Evolutionary conservation across 2,329 filamentous ascomycete species (phyloP).

Genomic region (Fusarium torulosum): DNA sequence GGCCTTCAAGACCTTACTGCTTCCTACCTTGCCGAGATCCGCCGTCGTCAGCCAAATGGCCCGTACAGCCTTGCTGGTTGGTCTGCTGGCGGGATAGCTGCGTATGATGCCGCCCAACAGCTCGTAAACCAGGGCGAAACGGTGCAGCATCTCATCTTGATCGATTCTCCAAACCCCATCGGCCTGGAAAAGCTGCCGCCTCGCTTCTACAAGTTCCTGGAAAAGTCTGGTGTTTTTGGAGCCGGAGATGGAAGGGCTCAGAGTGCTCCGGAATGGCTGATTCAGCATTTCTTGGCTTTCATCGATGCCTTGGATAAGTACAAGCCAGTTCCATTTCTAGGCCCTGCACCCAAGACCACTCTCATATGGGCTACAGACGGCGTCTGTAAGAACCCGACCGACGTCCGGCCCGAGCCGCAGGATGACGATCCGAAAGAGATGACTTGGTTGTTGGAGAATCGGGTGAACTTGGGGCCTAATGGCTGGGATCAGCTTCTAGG

Average conservation of each 20-base stretch:
- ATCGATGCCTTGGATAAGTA: slow-evolving; percentile 1
- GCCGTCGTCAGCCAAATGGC: not conserved
- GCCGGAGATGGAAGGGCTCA: slow-evolving; percentile 2
- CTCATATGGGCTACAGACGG: slow-evolving; percentile 7
- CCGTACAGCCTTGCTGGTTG: not conserved
- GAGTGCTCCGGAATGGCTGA: not conserved
- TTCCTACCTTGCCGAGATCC: not conserved
- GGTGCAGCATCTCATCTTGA: not conserved
- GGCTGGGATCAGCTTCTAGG: not conserved
- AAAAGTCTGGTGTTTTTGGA: slow-evolving; percentile 1
- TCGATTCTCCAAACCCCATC: not conserved
- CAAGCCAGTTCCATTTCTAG: not conserved
- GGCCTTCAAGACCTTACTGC: not conserved
- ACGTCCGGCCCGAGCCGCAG: not conserved
- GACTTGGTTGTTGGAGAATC: slow-evolving; percentile 4
- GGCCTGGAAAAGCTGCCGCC: not conserved
- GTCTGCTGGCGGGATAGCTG: not conserved
- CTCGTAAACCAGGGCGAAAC: not conserved
- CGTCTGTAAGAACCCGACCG: slow-evolving; percentile 1
- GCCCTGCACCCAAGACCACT: not conserved
- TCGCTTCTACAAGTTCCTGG: slow-evolving; percentile 5
- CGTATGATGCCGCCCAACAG: not conserved
- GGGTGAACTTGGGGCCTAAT: not conserved
- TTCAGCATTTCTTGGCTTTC: slow-evolving; percentile 5
- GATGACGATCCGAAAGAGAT: not conserved